These are phyloP conservation scores for Dendryphion nanum DNA, from an alignment of 2,329 filamentous ascomycete species.

Conservation along the genomic window DNA sequence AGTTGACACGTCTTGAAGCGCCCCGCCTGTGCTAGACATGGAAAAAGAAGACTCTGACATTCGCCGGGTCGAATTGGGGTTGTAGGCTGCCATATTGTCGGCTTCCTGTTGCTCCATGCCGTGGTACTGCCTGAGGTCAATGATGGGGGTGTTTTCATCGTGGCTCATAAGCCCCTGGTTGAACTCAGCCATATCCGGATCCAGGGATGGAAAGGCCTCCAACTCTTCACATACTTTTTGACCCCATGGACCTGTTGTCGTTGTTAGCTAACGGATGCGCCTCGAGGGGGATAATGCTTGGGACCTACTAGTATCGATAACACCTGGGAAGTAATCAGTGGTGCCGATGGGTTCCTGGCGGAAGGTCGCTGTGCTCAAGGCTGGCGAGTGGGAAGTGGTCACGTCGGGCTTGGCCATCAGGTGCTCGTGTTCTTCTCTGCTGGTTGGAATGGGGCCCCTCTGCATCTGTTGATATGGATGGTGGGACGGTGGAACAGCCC, in stretches of 20 bases:
- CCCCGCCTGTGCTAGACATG: slow-evolving; percentile 61
- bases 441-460: slow-evolving; percentile 16
- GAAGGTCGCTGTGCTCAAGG: slow-evolving; percentile 18
- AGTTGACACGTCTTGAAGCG: slow-evolving; percentile 65
- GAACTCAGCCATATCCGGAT: slow-evolving; percentile 39
- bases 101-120: slow-evolving; percentile 31
- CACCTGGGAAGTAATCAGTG: slow-evolving; percentile 34
- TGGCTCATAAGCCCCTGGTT: slow-evolving; percentile 35
- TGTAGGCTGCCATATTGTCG: slow-evolving; percentile 27
- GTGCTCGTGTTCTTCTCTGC: slow-evolving; percentile 27
- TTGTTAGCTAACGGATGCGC: slow-evolving; percentile 14
- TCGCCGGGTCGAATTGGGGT: slow-evolving; percentile 57
- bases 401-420: slow-evolving; percentile 22
- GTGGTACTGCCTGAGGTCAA: slow-evolving; percentile 40
- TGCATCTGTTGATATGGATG: slow-evolving; percentile 30
- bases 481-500: slow-evolving; percentile 34
- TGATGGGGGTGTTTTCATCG: slow-evolving; percentile 42
- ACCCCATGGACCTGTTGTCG: slow-evolving; percentile 35
- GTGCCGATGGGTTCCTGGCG: slow-evolving; percentile 19
- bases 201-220: slow-evolving; percentile 38
- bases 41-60: slow-evolving; percentile 74
- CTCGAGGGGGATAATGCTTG: neutral
- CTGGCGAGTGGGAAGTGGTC: slow-evolving; percentile 21
- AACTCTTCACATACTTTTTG: slow-evolving; percentile 40
- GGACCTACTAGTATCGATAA: slow-evolving; percentile 39